phyloP scores from a whole-genome alignment of 441 rosid species.

The Erysimum cheiri region DNA sequence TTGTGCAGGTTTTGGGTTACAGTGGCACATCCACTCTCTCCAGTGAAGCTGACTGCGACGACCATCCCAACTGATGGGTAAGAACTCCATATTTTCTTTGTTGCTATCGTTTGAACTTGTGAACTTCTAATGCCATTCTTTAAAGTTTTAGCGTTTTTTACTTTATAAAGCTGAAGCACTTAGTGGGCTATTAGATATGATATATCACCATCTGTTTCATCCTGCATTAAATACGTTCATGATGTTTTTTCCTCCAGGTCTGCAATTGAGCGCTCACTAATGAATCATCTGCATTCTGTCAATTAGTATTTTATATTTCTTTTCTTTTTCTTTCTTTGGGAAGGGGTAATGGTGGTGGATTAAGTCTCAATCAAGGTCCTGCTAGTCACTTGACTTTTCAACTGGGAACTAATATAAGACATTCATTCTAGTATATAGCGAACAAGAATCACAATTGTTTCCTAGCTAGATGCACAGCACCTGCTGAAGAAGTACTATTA shows the following conservation, averaged over 20 bases:
- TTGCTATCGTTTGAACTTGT: constrained; percentile 5
- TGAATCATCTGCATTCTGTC: constrained; percentile 17
- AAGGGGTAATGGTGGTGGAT: constrained; percentile 13
- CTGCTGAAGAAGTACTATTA: background rate
- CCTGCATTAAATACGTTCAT: background rate
- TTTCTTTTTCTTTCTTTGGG: constrained; percentile 4
- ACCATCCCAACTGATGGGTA: constrained; percentile 82
- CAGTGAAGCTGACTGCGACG: constrained; percentile 70
- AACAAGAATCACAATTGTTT: constrained; percentile 13
- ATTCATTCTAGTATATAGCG: constrained; percentile 20
- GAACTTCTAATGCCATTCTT: background rate
- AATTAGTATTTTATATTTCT: constrained; percentile 15
- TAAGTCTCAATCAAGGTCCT: constrained; percentile 10
- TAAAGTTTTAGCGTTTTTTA: constrained; percentile 9
- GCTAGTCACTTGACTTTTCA: constrained; percentile 9
- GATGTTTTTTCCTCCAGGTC: constrained; percentile 5
- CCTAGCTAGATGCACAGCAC: constrained; percentile 12
- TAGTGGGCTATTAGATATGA: constrained; percentile 9
- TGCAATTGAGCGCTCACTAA: constrained; percentile 15
- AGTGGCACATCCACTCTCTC: constrained; percentile 65
- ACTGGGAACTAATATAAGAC: background rate
- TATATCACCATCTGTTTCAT: constrained; percentile 24
- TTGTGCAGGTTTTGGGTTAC: constrained; percentile 79
- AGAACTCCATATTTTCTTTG: constrained; percentile 39
- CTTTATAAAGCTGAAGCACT: constrained; percentile 8